A percentile compares a stretch with the other conserved stretches of the same genome.
Conservation (phyloP, 208 protist species). For the Sergeia podlipaevii region DNA sequence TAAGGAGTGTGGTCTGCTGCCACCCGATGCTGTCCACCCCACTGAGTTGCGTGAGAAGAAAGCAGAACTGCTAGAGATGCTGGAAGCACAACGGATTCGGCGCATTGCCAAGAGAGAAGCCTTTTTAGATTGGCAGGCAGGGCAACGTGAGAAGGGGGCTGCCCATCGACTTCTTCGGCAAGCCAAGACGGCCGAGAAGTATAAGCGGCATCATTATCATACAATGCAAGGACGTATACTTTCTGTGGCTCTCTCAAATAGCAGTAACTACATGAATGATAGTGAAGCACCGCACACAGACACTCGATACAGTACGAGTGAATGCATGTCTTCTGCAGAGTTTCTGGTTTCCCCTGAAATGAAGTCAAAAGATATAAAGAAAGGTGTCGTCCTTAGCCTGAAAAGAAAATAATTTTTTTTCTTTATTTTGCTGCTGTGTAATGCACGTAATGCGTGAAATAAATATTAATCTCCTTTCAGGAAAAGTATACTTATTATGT, state of each 20-base stretch:
- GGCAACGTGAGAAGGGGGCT: slow-evolving; percentile 82
- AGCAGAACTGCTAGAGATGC: slow-evolving; percentile 33
- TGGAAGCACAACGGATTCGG: slow-evolving; percentile 52
- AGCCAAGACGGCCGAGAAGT: slow-evolving; percentile 62
- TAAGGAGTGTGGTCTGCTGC: slow-evolving; percentile 25
- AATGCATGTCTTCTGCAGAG: neutral
- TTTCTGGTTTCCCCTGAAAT: neutral
- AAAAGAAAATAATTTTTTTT: too few relatives aligned
- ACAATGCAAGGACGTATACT: slow-evolving; percentile 46
- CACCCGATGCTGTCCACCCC: slow-evolving; percentile 7
- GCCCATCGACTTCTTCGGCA: slow-evolving; percentile 69
- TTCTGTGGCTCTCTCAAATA: slow-evolving; percentile 19
- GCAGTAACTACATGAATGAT: neutral
- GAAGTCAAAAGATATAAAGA: too few relatives aligned
- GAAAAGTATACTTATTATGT: too few relatives aligned
- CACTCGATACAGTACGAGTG: neutral
- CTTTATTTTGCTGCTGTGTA: too few relatives aligned
- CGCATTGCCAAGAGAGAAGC: slow-evolving; percentile 66
- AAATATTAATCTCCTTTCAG: too few relatives aligned
- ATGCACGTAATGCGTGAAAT: too few relatives aligned
- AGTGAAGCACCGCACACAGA: neutral
- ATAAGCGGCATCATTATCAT: slow-evolving; percentile 77
- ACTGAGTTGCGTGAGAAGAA: slow-evolving; percentile 24
- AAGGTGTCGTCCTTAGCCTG: too few relatives aligned
- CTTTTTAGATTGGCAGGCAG: slow-evolving; percentile 79